These are phyloP conservation scores for Rhexocercosporidium sp. DNA, from an alignment of 2,329 filamentous ascomycete genomes.

Conservation along the genomic window DNA sequence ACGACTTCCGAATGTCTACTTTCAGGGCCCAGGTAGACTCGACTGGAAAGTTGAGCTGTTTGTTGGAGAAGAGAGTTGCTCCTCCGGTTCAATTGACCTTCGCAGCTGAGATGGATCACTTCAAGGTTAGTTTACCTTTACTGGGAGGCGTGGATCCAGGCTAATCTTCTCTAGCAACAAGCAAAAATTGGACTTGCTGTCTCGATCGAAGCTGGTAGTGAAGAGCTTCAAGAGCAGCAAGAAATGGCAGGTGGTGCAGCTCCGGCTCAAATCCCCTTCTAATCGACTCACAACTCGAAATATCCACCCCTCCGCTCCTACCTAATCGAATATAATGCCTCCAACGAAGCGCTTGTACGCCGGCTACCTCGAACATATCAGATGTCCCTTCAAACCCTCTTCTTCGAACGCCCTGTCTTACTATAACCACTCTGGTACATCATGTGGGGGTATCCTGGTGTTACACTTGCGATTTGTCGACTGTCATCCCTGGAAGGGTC, in stretches of 20 bases:
- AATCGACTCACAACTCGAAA: conserved; percentile 42
- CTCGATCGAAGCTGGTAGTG: conserved; percentile 83
- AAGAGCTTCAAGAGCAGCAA: conserved; percentile 87
- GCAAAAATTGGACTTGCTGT: conserved; percentile 95
- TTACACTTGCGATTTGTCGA: conserved; percentile 25
- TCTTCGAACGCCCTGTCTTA: conserved; percentile 40
- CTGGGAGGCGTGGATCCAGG: neutral
- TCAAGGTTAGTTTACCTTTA: conserved; percentile 70
- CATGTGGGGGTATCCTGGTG: conserved; percentile 24
- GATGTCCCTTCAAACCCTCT: conserved; percentile 25
- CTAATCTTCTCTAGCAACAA: conserved; percentile 70
- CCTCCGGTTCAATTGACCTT: conserved; percentile 93
- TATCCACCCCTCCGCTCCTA: conserved; percentile 35
- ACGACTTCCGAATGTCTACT: conserved; percentile 94
- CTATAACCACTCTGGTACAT: conserved; percentile 32
- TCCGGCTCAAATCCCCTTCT: conserved; percentile 63
- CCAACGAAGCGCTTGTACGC: conserved; percentile 26
- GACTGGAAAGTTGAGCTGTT: conserved; percentile 87
- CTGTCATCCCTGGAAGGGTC: conserved; percentile 25
- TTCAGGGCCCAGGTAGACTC: conserved; percentile 97
- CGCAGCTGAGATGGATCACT: conserved; percentile 94
- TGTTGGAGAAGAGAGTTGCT: conserved; percentile 94
- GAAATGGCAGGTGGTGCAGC: conserved; percentile 60
- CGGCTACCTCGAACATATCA: conserved; percentile 31
- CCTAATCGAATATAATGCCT: conserved; percentile 40